Evolutionary conservation across 2,329 filamentous ascomycete species (phyloP).

Genomic region (Hypomyces perniciosus): DNA sequence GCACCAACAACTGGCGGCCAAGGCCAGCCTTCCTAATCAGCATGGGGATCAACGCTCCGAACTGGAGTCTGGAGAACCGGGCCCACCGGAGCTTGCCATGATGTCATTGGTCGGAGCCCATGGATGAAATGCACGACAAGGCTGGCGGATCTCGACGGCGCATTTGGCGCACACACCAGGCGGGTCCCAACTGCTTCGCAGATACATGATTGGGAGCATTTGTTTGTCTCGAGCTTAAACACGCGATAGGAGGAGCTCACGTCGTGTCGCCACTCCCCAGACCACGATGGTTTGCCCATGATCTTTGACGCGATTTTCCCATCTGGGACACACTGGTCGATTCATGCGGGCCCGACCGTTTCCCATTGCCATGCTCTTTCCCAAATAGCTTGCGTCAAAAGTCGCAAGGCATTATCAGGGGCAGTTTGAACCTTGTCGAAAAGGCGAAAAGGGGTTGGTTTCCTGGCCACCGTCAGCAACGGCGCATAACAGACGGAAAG

Average conservation of each 20-base stretch:
- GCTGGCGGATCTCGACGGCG: not conserved
- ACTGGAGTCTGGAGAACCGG: not conserved
- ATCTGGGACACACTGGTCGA: not conserved
- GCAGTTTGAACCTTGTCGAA: too few relatives aligned
- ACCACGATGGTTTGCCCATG: not conserved
- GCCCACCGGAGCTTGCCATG: not conserved
- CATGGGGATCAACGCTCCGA: not conserved
- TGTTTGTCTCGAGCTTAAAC: not conserved
- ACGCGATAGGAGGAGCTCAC: not conserved
- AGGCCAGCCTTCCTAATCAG: not conserved
- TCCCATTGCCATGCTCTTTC: not conserved
- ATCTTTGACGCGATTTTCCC: not conserved
- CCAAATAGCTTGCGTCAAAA: not conserved
- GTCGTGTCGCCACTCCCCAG: not conserved
- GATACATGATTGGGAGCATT: not conserved
- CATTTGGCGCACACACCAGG: not conserved
- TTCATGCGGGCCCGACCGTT: not conserved
- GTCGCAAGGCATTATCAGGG: not conserved
- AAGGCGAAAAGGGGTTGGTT: too few relatives aligned
- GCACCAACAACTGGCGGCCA: not conserved
- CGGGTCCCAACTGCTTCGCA: not conserved
- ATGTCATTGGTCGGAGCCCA: constrained; percentile 1
- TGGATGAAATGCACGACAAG: not conserved
- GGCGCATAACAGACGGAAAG: too few relatives aligned
- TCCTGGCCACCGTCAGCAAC: too few relatives aligned